Conservation (phyloP, 2,329 filamentous ascomycete genomes). For the Colletotrichum liriopes region DNA sequence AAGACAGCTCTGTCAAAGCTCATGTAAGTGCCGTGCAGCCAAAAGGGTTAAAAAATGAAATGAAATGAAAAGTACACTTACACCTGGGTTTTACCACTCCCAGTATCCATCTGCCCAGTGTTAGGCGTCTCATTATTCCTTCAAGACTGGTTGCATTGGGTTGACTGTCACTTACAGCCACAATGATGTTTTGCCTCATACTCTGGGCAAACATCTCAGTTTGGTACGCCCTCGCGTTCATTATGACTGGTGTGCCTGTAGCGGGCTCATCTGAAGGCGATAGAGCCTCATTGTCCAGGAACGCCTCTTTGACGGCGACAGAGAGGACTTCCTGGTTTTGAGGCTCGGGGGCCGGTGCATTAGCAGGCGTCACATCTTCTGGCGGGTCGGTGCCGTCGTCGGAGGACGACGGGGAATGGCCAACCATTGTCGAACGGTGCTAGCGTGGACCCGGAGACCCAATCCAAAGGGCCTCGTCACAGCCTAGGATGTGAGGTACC, state of each 20-base stretch:
- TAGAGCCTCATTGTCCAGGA: constrained; percentile 36
- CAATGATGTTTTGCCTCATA: constrained; percentile 78
- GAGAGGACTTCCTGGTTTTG: constrained; percentile 33
- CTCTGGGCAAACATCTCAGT: constrained; percentile 82
- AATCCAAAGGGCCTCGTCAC: constrained; percentile 1
- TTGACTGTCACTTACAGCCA: constrained; percentile 67
- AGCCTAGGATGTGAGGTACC: constrained; percentile 24
- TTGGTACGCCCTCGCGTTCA: constrained; percentile 76
- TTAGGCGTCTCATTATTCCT: constrained; percentile 5
- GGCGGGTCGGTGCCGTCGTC: constrained; percentile 5
- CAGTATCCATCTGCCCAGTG: constrained; percentile 79
- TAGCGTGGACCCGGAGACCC: constrained; percentile 9
- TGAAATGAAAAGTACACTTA: constrained; percentile 56
- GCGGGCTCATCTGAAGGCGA: constrained; percentile 22
- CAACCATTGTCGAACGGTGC: constrained; percentile 22
- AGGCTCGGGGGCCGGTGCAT: constrained; percentile 12
- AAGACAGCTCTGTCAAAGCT: constrained; percentile 70
- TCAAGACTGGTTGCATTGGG: background rate
- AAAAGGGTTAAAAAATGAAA: background rate
- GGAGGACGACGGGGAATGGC: constrained; percentile 24
- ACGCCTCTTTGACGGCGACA: constrained; percentile 21
- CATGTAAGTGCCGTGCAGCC: constrained; percentile 44
- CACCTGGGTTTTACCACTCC: constrained; percentile 85
- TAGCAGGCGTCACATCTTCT: constrained; percentile 22
- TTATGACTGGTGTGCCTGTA: constrained; percentile 45